These are phyloP conservation scores for Sphaceloma murrayae DNA, from an alignment of 2,329 filamentous ascomycete genomes.

Conservation along the genomic window DNA sequence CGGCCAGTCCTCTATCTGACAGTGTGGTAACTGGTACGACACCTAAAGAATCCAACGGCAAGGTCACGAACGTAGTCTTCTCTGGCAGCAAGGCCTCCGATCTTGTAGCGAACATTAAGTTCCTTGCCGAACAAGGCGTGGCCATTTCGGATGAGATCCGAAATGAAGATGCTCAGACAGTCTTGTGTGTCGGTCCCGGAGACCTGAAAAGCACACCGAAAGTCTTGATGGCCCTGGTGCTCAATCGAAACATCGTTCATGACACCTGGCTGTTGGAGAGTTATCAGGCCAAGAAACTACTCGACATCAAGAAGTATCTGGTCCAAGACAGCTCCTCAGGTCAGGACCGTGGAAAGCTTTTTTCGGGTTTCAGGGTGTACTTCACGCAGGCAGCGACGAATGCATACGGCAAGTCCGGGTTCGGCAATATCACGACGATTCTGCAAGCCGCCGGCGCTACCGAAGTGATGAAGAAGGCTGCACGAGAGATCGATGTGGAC, in stretches of 20 bases:
- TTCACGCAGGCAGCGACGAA: conserved; percentile 34
- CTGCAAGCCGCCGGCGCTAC: conserved; percentile 32
- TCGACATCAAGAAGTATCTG: conserved; percentile 30
- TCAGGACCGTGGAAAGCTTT: conserved; percentile 36
- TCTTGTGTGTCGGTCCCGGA: conserved; percentile 32
- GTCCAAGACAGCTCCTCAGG: conserved; percentile 24
- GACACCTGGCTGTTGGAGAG: conserved; percentile 37
- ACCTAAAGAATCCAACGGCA: neutral
- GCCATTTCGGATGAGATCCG: neutral
- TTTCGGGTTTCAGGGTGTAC: conserved; percentile 41
- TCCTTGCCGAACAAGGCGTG: neutral
- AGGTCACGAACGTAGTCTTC: neutral
- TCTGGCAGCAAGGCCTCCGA: neutral
- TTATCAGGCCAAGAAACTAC: conserved; percentile 22
- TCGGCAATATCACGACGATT: conserved; percentile 33
- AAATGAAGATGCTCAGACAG: neutral
- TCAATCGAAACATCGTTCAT: conserved; percentile 38
- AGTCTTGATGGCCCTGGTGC: conserved; percentile 35
- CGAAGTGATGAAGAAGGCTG: conserved; percentile 24
- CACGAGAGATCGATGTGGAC: conserved; percentile 22
- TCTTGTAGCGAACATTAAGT: neutral
- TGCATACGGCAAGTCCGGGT: conserved; percentile 29
- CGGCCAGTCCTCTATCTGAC: too few species aligned
- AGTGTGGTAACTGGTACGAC: too few species aligned
- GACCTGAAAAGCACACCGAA: conserved; percentile 37